Percentiles rank a stretch among this genome's conserved stretches.
phyloP scores from a whole-genome alignment of 2,329 filamentous ascomycete genomes.

The Colletotrichum sojae region DNA sequence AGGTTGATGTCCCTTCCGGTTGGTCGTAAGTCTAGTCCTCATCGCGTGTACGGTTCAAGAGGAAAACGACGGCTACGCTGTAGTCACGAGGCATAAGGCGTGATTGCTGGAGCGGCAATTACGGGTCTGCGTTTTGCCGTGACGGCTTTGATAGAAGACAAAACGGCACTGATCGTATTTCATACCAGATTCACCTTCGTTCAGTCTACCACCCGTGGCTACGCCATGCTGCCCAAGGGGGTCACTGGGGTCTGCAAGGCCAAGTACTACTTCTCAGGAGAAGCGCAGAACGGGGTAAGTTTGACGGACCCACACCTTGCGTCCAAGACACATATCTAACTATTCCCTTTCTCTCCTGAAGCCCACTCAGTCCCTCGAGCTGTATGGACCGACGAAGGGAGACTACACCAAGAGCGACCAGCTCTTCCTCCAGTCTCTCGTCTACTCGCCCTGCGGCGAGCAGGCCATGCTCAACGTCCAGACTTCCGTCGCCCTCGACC shows the following conservation, averaged over 20 bases:
- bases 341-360: slow-evolving; percentile 32
- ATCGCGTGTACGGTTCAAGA: no score
- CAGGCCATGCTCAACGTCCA: slow-evolving; percentile 68
- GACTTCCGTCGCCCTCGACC: slow-evolving; percentile 59
- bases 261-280: slow-evolving; percentile 68
- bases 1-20: slow-evolving; percentile 64
- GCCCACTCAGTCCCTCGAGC: slow-evolving; percentile 56
- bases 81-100: no score
- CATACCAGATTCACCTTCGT: slow-evolving; percentile 57
- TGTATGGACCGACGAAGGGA: slow-evolving; percentile 57
- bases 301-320: no score
- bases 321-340: no score
- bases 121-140: no score
- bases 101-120: no score
- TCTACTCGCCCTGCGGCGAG: slow-evolving; percentile 67
- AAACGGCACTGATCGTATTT: no score
- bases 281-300: slow-evolving; percentile 53
- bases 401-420: slow-evolving; percentile 62
- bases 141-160: no score
- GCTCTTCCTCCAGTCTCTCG: slow-evolving; percentile 59
- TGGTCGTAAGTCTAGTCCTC: slow-evolving; percentile 56
- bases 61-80: no score
- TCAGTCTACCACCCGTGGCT: slow-evolving; percentile 67
- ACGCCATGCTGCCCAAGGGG: slow-evolving; percentile 60
- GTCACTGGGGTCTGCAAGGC: slow-evolving; percentile 64